These are phyloP conservation scores for Trichoderma breve DNA, from an alignment of 2,329 filamentous ascomycete genomes.

Conservation along the genomic window DNA sequence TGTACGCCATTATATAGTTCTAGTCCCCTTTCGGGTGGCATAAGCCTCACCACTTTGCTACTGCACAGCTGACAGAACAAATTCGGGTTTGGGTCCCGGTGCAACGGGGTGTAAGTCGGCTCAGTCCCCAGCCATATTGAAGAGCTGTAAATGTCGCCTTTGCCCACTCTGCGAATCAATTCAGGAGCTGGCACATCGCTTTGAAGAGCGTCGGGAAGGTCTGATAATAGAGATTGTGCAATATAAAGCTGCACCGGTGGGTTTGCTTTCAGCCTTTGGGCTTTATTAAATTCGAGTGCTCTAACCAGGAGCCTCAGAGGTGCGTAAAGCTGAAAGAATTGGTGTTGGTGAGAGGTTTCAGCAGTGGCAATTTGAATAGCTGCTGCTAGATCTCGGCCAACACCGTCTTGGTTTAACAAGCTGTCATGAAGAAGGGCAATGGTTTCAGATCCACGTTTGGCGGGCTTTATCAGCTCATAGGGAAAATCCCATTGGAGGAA, in stretches of 20 bases:
- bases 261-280: constrained; percentile 23
- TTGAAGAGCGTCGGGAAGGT: constrained; percentile 62
- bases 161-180: constrained; percentile 61
- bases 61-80: constrained; percentile 81
- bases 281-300: constrained; percentile 48
- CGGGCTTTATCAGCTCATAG: constrained; percentile 38
- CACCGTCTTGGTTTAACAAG: constrained; percentile 27
- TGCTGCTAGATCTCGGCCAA: constrained; percentile 33
- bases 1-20: constrained; percentile 59
- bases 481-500: constrained; percentile 37
- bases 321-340: constrained; percentile 58
- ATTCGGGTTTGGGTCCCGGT: constrained; percentile 93
- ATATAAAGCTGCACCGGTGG: constrained; percentile 65
- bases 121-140: constrained; percentile 87
- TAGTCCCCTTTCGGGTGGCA: constrained; percentile 62
- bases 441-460: constrained; percentile 21
- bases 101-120: constrained; percentile 85
- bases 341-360: constrained; percentile 25
- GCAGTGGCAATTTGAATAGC: constrained; percentile 32
- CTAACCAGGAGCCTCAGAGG: constrained; percentile 65
- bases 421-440: constrained; percentile 31
- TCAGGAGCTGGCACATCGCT: constrained; percentile 67
- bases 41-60: constrained; percentile 69
- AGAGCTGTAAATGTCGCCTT: constrained; percentile 80
- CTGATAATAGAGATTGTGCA: constrained; percentile 71